These are phyloP conservation scores for Ustilago tritici DNA, from an alignment of 1,284 basidiomycete genomes.

Conservation along the genomic window DNA sequence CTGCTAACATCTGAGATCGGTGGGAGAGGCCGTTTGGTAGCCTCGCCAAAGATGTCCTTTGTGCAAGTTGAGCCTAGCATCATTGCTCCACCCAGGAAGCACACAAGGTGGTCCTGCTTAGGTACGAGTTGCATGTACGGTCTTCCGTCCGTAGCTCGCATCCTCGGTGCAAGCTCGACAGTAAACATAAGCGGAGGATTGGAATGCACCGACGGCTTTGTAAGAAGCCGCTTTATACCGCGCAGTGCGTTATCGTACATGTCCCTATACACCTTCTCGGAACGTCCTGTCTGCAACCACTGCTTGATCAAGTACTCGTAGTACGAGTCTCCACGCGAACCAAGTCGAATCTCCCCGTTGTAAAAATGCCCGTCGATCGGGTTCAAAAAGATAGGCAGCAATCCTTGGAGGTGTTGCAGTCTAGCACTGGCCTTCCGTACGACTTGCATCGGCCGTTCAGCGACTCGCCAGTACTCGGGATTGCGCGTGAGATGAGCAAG, in stretches of 20 bases:
- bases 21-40: constrained; percentile 28
- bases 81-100: constrained; percentile 91
- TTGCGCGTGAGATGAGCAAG: constrained; percentile 84
- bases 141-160: constrained; percentile 7
- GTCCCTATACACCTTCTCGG: constrained; percentile 83
- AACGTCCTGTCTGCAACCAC: constrained; percentile 74
- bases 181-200: constrained; percentile 78
- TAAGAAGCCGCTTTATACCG: constrained; percentile 81
- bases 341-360: constrained; percentile 83
- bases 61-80: constrained; percentile 79
- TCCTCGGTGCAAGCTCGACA: constrained; percentile 75
- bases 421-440: constrained; percentile 36
- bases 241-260: constrained; percentile 89
- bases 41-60: constrained; percentile 33
- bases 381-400: constrained; percentile 85
- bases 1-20: constrained; percentile 73
- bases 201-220: constrained; percentile 72
- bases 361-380: constrained; percentile 78
- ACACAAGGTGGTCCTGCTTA: constrained; percentile 96
- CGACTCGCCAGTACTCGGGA: constrained; percentile 82
- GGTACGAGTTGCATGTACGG: constrained; percentile 73
- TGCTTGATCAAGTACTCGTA: constrained; percentile 85
- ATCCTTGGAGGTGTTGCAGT: constrained; percentile 74
- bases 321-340: constrained; percentile 92
- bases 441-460: constrained; percentile 73